Base-by-base conservation (phyloP, 2,329 filamentous ascomycete genomes). In the Mollisia scopiformis region DNA sequence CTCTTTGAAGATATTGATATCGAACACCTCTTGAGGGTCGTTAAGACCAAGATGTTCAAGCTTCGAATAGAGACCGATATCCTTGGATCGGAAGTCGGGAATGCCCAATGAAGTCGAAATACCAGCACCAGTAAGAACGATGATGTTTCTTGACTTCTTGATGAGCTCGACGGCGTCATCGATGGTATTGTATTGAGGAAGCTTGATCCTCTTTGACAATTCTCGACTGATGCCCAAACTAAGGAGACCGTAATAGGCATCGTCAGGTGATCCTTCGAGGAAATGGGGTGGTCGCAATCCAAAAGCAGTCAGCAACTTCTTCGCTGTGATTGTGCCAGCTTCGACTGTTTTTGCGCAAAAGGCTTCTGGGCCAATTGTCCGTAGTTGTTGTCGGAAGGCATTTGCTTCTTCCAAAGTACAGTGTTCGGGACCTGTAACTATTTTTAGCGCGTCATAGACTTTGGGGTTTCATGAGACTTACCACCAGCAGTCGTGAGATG, bases 51-150 rank as follows among this genome's bases (percentile, higher is more conserved):
- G 84, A 70, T 92, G 86, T 68, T 86, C 88, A 55, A 98, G 82
- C 73, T 93, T 89, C 49, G 92, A 89, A 77, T 98, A 98, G 58
- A 98, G 88, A 53, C 94, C 94, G 1, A 89, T 96, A 71, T 92
- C 90, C 75, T 95, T 95, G 55, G 93, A 97, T 67, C 95, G 89
- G 73, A 99, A 99, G 75, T 99, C 95, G 4, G 95, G 95, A 62
- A 99, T 98, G 63, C 95, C 95, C 21, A 99, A 86, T 55, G 92
- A 97, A 0, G 95, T 99, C 27, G 93, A 97, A 68, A 99, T 98
- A 67, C 95, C 95, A 19, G 95, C 95, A 55, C 95, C 95, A 1
- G 95, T 98, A 67, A 99, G 85, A 66, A 98, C 90, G 71, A 99
- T 86, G 74, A 99, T 93, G 75, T 97, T 96, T 68, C 85, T 85